phyloP scores from a whole-genome alignment of 2,329 filamentous ascomycete genomes.

The Penicillium sp. region DNA sequence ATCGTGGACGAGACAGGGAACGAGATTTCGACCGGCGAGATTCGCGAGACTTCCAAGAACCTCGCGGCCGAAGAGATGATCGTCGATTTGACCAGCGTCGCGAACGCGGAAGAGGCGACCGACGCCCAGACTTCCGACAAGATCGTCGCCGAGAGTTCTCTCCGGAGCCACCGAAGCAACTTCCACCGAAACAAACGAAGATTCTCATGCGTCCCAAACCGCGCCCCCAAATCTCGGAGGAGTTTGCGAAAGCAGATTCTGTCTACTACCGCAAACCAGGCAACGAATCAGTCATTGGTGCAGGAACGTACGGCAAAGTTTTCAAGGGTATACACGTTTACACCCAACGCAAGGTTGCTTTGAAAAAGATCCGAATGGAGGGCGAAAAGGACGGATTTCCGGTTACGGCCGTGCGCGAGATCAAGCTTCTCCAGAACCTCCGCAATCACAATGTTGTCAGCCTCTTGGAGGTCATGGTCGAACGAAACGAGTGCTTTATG shows the following conservation, averaged over 20 bases:
- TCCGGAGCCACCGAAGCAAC: conserved; percentile 37
- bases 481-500: conserved; percentile 99
- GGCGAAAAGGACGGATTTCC: conserved; percentile 99
- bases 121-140: conserved; percentile 36
- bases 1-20: conserved; percentile 41
- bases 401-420: conserved; percentile 93
- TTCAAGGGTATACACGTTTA: conserved; percentile 83
- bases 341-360: conserved; percentile 76
- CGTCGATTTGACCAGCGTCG: conserved; percentile 46
- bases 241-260: conserved; percentile 79
- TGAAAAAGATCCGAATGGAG: conserved; percentile 99
- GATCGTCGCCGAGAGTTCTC: conserved; percentile 56
- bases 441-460: conserved; percentile 86
- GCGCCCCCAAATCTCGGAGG: conserved; percentile 70
- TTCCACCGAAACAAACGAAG: conserved; percentile 65
- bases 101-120: conserved; percentile 43
- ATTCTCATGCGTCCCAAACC: conserved; percentile 72
- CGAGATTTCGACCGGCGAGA: conserved; percentile 42
- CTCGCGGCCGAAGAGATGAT: conserved; percentile 41
- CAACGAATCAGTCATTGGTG: conserved; percentile 96
- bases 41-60: conserved; percentile 33
- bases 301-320: conserved; percentile 95
- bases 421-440: conserved; percentile 92
- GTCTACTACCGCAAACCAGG: conserved; percentile 95
- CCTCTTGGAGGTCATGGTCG: conserved; percentile 97